phyloP scores from a whole-genome alignment of 1,284 basidiomycete species.

The Peniophora sp. region DNA sequence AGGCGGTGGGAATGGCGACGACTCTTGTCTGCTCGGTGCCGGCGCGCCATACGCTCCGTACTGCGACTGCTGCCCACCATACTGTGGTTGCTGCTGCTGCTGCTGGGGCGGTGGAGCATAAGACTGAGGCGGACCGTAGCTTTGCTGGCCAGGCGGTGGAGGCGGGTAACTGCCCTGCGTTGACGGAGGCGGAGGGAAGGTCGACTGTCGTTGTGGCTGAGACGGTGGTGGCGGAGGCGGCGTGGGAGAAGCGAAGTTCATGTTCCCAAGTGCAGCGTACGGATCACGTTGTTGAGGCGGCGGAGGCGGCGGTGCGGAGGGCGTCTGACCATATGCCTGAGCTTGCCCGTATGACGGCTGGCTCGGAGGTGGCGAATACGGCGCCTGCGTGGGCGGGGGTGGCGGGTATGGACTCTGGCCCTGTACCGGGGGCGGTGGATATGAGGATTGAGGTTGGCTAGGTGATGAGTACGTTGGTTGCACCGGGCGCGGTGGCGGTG shows the following conservation, averaged over 20 bases:
- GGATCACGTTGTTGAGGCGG: conserved; percentile 17
- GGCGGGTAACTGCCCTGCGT: conserved; percentile 5
- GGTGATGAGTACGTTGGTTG: conserved; percentile 5
- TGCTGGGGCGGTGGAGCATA: conserved; percentile 8
- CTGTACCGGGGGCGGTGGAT: conserved; percentile 19
- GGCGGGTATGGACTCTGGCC: conserved; percentile 28
- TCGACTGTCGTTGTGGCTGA: conserved; percentile 21
- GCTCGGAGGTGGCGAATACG: conserved; percentile 16
- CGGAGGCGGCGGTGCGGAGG: conserved; percentile 11
- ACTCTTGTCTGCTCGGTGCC: conserved; percentile 1
- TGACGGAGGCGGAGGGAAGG: conserved; percentile 24
- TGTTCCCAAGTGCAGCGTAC: conserved; percentile 15
- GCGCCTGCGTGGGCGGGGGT: conserved; percentile 16
- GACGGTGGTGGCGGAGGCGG: conserved; percentile 22
- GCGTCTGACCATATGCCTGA: conserved; percentile 12
- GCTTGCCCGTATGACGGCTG: conserved; percentile 15
- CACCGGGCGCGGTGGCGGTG: conserved; percentile 21
- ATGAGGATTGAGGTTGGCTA: conserved; percentile 9
- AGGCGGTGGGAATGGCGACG: conserved; percentile 22
- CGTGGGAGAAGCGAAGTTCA: conserved; percentile 13
- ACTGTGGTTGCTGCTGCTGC: conserved; percentile 3
- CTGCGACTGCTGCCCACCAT: conserved; percentile 10
- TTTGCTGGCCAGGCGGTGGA: background rate
- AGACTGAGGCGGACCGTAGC: conserved; percentile 14
- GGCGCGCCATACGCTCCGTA: background rate